These are phyloP conservation scores for Atkinsonella texensis DNA, from an alignment of 2,329 filamentous ascomycete genomes.

Conservation along the genomic window DNA sequence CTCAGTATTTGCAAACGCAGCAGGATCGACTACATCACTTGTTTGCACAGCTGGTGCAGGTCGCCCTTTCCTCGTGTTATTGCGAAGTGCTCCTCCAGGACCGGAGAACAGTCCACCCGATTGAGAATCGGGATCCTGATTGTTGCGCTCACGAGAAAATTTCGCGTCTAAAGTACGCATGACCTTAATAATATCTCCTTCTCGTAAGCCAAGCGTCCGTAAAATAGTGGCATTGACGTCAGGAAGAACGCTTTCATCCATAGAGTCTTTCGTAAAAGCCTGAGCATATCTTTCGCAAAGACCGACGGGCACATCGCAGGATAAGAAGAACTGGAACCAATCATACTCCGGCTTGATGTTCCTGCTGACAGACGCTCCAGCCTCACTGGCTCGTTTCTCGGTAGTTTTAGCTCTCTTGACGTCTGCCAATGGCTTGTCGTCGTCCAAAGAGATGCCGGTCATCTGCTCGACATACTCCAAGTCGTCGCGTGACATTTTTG, in stretches of 20 bases:
- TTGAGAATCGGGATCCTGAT: constrained; percentile 48
- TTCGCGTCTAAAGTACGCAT: constrained; percentile 81
- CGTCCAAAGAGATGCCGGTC: constrained; percentile 82
- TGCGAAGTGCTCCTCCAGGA: constrained; percentile 77
- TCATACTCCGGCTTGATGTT: constrained; percentile 68
- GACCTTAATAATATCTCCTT: constrained; percentile 92
- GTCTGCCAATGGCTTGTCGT: constrained; percentile 86
- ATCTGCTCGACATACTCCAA: constrained; percentile 85
- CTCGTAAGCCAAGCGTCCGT: constrained; percentile 81
- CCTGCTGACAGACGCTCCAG: constrained; percentile 52
- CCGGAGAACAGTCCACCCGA: constrained; percentile 73
- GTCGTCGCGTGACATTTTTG: constrained; percentile 93
- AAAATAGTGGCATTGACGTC: constrained; percentile 78
- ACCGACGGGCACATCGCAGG: constrained; percentile 81
- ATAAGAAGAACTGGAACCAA: constrained; percentile 98
- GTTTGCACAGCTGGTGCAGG: constrained; percentile 79
- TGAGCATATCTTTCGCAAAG: constrained; percentile 91
- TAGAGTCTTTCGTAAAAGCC: constrained; percentile 80
- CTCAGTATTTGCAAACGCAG: constrained; percentile 60
- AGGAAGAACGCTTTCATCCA: constrained; percentile 86
- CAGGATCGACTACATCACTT: constrained; percentile 76
- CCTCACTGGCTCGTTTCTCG: constrained; percentile 21
- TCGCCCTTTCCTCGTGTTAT: constrained; percentile 88
- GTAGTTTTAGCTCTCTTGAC: constrained; percentile 46
- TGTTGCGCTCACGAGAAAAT: constrained; percentile 48